Percentiles rank a stretch among this genome's conserved stretches.
Conservation (phyloP, 2,329 filamentous ascomycete genomes). For the Cryphonectria naterciae region DNA sequence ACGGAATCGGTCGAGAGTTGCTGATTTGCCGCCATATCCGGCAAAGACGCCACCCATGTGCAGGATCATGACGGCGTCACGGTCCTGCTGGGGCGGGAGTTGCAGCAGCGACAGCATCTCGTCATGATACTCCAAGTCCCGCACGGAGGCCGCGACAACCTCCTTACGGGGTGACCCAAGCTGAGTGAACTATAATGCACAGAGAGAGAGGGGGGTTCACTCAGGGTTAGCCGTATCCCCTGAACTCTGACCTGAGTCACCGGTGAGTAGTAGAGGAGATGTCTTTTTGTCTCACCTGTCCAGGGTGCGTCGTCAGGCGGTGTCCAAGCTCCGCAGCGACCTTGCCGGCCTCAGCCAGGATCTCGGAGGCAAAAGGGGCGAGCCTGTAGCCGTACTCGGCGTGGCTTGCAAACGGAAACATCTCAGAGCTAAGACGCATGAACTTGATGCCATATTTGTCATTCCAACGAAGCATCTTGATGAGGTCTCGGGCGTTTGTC, state of each 20-base stretch:
- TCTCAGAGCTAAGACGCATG: constrained; percentile 89
- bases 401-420: constrained; percentile 96
- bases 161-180: constrained; percentile 79
- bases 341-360: constrained; percentile 74
- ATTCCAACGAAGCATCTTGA: constrained; percentile 90
- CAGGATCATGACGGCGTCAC: constrained; percentile 90
- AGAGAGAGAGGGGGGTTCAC: background rate
- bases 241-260: background rate
- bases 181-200: constrained; percentile 72
- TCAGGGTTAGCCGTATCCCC: background rate
- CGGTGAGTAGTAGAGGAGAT: too few relatives aligned
- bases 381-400: constrained; percentile 84
- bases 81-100: constrained; percentile 76
- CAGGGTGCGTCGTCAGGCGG: constrained; percentile 86
- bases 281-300: constrained; percentile 56
- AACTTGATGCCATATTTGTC: constrained; percentile 90
- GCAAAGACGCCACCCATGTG: constrained; percentile 86
- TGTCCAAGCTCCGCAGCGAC: constrained; percentile 81
- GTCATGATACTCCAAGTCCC: constrained; percentile 86
- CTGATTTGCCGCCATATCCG: constrained; percentile 71
- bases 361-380: constrained; percentile 79
- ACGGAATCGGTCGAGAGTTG: constrained; percentile 77
- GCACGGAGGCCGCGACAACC: constrained; percentile 75
- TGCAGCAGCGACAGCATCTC: constrained; percentile 80
- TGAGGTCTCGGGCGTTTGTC: constrained; percentile 80